phyloP scores from a whole-genome alignment of 108 stramenopile genomes.

The Asterionellopsis glacialis region DNA sequence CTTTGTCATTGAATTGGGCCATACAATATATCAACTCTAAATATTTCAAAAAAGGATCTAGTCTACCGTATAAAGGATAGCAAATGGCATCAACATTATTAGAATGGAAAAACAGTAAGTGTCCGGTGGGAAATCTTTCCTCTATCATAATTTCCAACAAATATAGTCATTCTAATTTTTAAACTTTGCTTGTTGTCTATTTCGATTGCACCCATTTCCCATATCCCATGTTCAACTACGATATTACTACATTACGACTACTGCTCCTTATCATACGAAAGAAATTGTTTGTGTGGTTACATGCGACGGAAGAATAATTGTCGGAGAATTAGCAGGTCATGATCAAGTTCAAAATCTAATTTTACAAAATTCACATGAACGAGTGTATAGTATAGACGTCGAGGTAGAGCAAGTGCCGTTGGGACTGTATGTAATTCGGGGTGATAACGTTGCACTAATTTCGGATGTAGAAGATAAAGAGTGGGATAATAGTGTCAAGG shows the following conservation, averaged over 20 bases:
- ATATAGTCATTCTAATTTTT: too few species aligned
- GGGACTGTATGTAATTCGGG: constrained; percentile 76
- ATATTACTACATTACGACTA: constrained; percentile 1
- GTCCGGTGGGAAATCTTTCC: not conserved
- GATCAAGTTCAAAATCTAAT: constrained; percentile 88
- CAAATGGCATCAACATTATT: constrained; percentile 68
- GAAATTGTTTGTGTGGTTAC: constrained; percentile 71
- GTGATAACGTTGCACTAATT: constrained; percentile 77
- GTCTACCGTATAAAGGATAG: too few species aligned
- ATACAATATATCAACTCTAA: too few species aligned
- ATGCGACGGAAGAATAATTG: constrained; percentile 75
- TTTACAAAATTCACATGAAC: constrained; percentile 59
- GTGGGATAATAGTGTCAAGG: not conserved
- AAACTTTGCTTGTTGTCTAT: not conserved
- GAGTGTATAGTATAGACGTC: constrained; percentile 49
- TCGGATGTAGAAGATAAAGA: constrained; percentile 23
- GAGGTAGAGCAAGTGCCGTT: constrained; percentile 65
- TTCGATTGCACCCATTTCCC: not conserved
- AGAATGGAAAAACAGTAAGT: constrained; percentile 63
- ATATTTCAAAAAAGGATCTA: too few species aligned
- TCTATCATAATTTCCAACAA: not conserved
- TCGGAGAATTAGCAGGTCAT: constrained; percentile 62
- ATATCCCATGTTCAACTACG: not conserved
- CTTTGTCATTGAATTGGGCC: too few species aligned
- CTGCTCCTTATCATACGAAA: constrained; percentile 12